Conservation (phyloP, 148 eudicot genomes). For the Vaccinium corymbosum region DNA sequence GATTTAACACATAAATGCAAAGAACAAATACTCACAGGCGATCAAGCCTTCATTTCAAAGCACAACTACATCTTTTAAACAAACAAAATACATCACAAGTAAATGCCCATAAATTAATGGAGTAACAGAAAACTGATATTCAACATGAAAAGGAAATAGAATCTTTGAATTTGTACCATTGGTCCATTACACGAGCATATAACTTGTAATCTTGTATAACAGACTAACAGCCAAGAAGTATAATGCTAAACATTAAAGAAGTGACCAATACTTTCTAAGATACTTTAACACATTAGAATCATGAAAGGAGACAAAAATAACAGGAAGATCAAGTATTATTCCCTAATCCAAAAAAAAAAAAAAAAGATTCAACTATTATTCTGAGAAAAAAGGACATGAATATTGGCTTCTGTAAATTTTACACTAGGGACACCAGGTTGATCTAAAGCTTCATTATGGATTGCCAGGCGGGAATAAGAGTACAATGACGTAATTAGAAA, state of each 20-base stretch:
- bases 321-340: neutral
- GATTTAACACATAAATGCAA: neutral
- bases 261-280: neutral
- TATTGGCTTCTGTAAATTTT: neutral
- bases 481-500: neutral
- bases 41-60: neutral
- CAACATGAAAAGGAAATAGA: neutral
- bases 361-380: neutral
- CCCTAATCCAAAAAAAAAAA: too few relatives aligned
- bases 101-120: neutral
- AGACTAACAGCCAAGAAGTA: neutral
- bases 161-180: neutral
- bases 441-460: neutral
- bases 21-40: slow-evolving; percentile 3
- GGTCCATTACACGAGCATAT: neutral
- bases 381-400: neutral
- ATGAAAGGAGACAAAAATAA: neutral
- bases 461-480: neutral
- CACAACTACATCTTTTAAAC: neutral
- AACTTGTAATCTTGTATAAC: too few relatives aligned
- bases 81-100: neutral
- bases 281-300: neutral
- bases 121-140: neutral
- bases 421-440: neutral
- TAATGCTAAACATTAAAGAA: neutral